Conservation (phyloP, 345 rosid genomes). For the Citropsis articulata region DNA sequence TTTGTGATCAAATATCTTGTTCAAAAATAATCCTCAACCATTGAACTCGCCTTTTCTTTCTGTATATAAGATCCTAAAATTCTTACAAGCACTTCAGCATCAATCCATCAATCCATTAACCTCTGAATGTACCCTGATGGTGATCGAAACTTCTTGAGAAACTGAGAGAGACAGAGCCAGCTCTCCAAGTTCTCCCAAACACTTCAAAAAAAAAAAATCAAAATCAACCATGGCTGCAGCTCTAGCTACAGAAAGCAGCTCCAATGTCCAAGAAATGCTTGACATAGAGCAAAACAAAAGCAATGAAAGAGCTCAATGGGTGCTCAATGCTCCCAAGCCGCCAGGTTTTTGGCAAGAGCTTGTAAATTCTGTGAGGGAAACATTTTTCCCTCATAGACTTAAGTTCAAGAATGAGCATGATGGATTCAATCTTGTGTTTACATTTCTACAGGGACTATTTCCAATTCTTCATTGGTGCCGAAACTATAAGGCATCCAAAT, state of each 20-base stretch:
- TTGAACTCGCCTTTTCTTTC: constrained; percentile 27
- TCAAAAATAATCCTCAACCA: constrained; percentile 27
- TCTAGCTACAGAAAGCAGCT: constrained; percentile 25
- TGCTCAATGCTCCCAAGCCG: constrained; percentile 65
- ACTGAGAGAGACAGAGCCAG: constrained; percentile 20
- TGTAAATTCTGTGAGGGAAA: constrained; percentile 31
- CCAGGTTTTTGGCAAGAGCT: constrained; percentile 61
- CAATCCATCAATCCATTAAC: constrained; percentile 1
- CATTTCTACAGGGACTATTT: constrained; percentile 42
- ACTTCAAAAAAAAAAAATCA: constrained; percentile 56
- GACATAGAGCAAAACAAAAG: constrained; percentile 42
- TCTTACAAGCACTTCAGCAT: constrained; percentile 28
- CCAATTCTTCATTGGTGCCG: constrained; percentile 71
- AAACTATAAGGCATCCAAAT: constrained; percentile 46
- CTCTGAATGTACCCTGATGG: background rate
- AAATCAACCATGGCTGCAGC: constrained; percentile 44
- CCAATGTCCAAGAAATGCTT: constrained; percentile 23
- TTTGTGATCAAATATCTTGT: background rate
- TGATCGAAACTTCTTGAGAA: constrained; percentile 23
- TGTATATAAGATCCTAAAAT: constrained; percentile 22
- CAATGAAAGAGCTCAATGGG: constrained; percentile 52
- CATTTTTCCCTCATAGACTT: constrained; percentile 30
- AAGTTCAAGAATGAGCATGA: constrained; percentile 32
- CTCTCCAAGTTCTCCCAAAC: constrained; percentile 79
- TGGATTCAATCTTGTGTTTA: constrained; percentile 27